Conservation (phyloP, 352 stramenopile genomes). For the Phytopythium litorale region DNA sequence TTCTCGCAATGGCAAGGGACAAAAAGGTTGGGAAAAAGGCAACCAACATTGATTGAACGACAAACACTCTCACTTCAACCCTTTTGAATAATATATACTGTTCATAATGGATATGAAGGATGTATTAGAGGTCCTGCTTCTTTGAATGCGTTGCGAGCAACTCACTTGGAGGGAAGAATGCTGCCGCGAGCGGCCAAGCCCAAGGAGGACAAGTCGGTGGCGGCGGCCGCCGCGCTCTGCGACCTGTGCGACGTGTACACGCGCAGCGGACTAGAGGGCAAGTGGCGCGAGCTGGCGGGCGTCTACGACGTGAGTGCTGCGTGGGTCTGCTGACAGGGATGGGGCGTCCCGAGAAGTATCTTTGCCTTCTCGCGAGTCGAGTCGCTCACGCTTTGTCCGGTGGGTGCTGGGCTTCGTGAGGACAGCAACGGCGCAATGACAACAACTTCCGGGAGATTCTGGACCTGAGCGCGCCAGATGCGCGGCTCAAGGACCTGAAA, state of each 20-base stretch:
- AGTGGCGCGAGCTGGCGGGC: constrained; percentile 59
- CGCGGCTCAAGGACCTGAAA: constrained; percentile 59
- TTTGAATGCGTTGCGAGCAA: background rate
- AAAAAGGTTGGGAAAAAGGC: background rate
- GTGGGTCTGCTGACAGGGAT: background rate
- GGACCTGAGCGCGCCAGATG: constrained; percentile 53
- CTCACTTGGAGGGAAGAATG: constrained; percentile 5
- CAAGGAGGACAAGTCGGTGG: constrained; percentile 8
- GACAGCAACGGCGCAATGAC: constrained; percentile 70
- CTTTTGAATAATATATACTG: background rate
- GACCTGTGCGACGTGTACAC: constrained; percentile 67
- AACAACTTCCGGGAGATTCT: constrained; percentile 77
- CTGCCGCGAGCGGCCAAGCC: constrained; percentile 3
- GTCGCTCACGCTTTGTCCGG: background rate
- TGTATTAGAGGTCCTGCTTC: background rate
- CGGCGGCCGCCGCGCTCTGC: constrained; percentile 32
- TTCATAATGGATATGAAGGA: background rate
- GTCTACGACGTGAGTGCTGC: constrained; percentile 62
- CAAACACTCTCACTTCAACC: background rate
- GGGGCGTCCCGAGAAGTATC: background rate
- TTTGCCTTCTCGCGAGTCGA: constrained; percentile 1
- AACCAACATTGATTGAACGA: background rate
- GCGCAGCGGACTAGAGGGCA: constrained; percentile 52
- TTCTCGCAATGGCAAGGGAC: background rate
- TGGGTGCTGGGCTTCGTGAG: background rate